Evolutionary conservation across 257 asterid genomes (phyloP).

Genomic region (Solanum corneliomulleri): DNA sequence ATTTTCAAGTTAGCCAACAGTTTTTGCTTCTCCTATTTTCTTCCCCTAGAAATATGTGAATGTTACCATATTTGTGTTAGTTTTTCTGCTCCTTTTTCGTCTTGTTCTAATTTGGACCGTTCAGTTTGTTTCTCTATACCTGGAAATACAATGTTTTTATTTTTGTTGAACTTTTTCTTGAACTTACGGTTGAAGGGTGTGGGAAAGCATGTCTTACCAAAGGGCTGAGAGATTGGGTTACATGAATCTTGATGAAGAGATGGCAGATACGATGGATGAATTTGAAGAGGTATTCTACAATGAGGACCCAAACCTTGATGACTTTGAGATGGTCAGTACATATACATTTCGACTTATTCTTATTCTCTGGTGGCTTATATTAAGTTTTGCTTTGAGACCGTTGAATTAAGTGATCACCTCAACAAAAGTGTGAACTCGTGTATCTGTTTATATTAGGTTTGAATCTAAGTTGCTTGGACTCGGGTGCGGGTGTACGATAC

Average conservation of each 20-base stretch:
- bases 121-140: background rate
- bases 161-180: background rate
- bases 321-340: slow-evolving; percentile 49
- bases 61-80: background rate
- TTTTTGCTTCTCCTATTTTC: background rate
- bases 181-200: background rate
- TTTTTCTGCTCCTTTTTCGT: background rate
- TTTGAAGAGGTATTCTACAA: slow-evolving; percentile 35
- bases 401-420: background rate
- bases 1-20: background rate
- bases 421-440: background rate
- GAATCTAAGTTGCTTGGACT: background rate
- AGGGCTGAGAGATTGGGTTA: slow-evolving; percentile 23
- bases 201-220: slow-evolving; percentile 16
- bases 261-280: slow-evolving; percentile 33
- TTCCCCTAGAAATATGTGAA: background rate
- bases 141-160: background rate
- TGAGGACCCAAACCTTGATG: slow-evolving; percentile 43
- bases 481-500: background rate
- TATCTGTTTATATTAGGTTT: background rate
- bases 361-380: background rate
- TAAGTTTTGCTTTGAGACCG: background rate
- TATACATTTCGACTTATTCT: background rate
- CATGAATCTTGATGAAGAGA: slow-evolving; percentile 33
- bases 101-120: background rate